Base-by-base conservation (phyloP, 2,329 filamentous ascomycete genomes). In the Trichophyton benhamiae region DNA sequence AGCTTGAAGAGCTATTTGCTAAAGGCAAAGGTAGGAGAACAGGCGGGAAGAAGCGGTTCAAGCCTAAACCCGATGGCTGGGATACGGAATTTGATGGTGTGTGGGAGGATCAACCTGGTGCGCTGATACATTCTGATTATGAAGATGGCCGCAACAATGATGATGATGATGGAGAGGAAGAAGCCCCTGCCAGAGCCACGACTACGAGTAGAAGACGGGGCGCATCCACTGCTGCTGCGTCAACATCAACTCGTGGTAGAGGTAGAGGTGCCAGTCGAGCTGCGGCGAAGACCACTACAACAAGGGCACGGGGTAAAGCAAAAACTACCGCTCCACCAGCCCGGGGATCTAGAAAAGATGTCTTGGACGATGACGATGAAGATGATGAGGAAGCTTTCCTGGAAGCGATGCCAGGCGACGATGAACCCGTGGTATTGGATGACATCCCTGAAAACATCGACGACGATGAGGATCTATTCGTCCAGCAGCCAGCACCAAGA, bases 41-140 rank as follows among this genome's bases (percentile, higher is more conserved):
- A 66, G 67, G 74, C 58, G 70, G 77, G 49, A 81, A 79, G 68
- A 83, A 79, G 68, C 83, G 78, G 65, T 78, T 88, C 63, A 92
- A 88, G 70, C 86, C 89, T 0, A 89, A 86, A 71, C 92, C 92
- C 1, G 82, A 83, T 9, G 80, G 79, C 1, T 97, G 91, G 91
- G 90, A 97, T 69, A 89, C 84, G n/a, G 92, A 97, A 66, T 77
- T 91, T 27, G 87, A 96, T 58, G 94, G 91, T 0, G 80, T 81
- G 58, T 97, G 92, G 91, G 87, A 87, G 63, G 87, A 94, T 57
- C 84, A 90, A 62, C 83, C 88, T 0, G 86, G 83, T 6, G 88
- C 86, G 1, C 72, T 85, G 3, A 79, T 85, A 52, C 75, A 75
- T 62, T 78, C 81, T n/a, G 71, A 77, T 20, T 75, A 81, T 63